Evolutionary conservation across 176 grass and related monocot species (phyloP).

Genomic region (Areca catechu): DNA sequence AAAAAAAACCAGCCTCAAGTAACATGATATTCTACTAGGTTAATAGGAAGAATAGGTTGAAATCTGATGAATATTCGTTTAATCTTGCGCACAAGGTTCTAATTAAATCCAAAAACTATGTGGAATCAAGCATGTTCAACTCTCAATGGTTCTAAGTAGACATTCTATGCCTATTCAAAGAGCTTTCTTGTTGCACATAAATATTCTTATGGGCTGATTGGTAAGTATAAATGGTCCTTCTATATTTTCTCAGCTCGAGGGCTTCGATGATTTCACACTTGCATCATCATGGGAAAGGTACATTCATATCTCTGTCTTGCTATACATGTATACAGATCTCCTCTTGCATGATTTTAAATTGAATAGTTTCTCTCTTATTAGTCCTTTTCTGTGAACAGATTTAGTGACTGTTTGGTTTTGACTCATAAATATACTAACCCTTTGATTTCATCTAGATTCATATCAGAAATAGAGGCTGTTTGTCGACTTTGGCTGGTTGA

Average conservation of each 20-base stretch:
- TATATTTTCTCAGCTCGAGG: constrained; percentile 36
- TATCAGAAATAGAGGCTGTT: constrained; percentile 93
- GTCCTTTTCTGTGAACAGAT: neutral
- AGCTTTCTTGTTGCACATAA: no score
- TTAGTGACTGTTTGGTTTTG: constrained; percentile 1
- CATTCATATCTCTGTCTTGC: neutral
- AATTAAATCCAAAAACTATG: no score
- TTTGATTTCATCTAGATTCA: constrained; percentile 50
- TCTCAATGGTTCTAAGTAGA: no score
- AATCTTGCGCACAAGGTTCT: no score
- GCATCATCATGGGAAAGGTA: constrained; percentile 99
- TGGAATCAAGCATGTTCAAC: no score
- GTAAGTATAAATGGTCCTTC: no score
- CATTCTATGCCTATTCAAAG: no score
- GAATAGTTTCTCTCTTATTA: neutral
- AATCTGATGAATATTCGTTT: no score
- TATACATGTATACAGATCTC: constrained; percentile 5
- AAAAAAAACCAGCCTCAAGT: no score
- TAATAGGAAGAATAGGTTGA: no score
- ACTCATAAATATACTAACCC: neutral
- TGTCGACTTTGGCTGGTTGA: constrained; percentile 86
- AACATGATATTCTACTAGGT: no score
- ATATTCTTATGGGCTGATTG: no score
- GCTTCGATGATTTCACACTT: constrained; percentile 92
- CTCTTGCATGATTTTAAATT: constrained; percentile 4